Conservation (phyloP, 495 filamentous ascomycete species). For the Chaetomium tenue region DNA sequence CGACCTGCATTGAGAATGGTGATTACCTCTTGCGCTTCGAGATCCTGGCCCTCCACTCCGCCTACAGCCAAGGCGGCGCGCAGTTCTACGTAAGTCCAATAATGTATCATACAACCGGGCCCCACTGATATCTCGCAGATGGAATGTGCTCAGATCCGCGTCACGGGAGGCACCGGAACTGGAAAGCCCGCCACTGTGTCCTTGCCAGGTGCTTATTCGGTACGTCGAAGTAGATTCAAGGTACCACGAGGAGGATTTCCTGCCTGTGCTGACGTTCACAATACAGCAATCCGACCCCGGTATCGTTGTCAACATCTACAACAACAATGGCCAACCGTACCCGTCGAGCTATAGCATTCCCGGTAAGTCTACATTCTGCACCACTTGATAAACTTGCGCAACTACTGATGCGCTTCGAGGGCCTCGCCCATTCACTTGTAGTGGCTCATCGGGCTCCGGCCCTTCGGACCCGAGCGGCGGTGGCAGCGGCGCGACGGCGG, state of each 20-base stretch:
- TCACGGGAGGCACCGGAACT: constrained; percentile 6
- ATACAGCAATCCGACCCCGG: not conserved
- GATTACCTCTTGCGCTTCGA: constrained; percentile 2
- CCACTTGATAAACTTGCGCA: not conserved
- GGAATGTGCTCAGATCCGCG: constrained; percentile 8
- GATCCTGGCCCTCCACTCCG: not conserved
- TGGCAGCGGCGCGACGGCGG: not conserved
- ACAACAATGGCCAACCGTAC: constrained; percentile 2
- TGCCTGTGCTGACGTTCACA: not conserved
- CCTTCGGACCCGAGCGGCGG: not conserved
- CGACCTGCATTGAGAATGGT: constrained; percentile 3
- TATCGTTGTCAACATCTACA: not conserved
- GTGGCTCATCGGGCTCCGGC: not conserved
- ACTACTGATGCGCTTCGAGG: not conserved
- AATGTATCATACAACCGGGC: not conserved
- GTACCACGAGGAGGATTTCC: not conserved
- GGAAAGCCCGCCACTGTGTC: constrained; percentile 3
- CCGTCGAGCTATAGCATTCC: constrained; percentile 1
- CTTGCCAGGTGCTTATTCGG: not conserved
- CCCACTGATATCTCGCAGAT: not conserved
- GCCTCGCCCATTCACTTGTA: constrained; percentile 6
- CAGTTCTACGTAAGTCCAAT: constrained; percentile 1
- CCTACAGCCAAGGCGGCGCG: not conserved
- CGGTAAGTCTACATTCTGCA: not conserved
- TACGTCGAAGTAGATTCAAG: not conserved